Conservation (phyloP, 306 rosid genomes). For the Cucumis hystrix region DNA sequence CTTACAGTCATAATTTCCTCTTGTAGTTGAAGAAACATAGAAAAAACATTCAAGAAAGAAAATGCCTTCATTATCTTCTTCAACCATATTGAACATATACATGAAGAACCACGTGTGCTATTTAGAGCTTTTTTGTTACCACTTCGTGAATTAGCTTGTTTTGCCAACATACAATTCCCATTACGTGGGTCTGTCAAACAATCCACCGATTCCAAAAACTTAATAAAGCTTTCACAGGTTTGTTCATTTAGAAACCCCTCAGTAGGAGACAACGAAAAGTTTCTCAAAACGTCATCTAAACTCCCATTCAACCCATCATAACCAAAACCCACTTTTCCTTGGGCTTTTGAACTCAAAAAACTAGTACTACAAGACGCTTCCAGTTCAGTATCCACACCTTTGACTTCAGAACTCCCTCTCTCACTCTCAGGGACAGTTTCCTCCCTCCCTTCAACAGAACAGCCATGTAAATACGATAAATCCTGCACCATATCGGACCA, state of each 20-base stretch:
- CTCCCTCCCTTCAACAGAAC: not conserved
- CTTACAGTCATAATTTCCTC: slow-evolving; percentile 15
- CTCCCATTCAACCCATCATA: slow-evolving; percentile 30
- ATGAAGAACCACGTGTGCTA: slow-evolving; percentile 17
- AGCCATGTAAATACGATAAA: slow-evolving; percentile 32
- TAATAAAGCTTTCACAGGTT: slow-evolving; percentile 25
- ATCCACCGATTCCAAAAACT: slow-evolving; percentile 46
- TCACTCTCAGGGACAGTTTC: not conserved
- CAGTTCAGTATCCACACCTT: slow-evolving; percentile 10
- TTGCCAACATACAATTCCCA: slow-evolving; percentile 52
- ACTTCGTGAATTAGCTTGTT: slow-evolving; percentile 22
- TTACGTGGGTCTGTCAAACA: slow-evolving; percentile 45
- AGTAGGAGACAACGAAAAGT: slow-evolving; percentile 17
- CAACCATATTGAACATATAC: slow-evolving; percentile 80
- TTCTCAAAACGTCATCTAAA: slow-evolving; percentile 39
- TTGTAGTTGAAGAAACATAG: slow-evolving; percentile 41
- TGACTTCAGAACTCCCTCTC: slow-evolving; percentile 3
- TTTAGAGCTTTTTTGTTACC: slow-evolving; percentile 7
- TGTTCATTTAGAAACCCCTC: slow-evolving; percentile 23
- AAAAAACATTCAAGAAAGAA: slow-evolving; percentile 55
- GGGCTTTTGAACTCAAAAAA: not conserved
- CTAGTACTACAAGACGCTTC: slow-evolving; percentile 6
- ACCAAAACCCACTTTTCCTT: slow-evolving; percentile 15
- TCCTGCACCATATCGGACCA: slow-evolving; percentile 75
- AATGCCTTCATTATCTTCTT: slow-evolving; percentile 56